phyloP scores from a whole-genome alignment of 2,329 filamentous ascomycete genomes.

The Aspergillus costaricaensis region DNA sequence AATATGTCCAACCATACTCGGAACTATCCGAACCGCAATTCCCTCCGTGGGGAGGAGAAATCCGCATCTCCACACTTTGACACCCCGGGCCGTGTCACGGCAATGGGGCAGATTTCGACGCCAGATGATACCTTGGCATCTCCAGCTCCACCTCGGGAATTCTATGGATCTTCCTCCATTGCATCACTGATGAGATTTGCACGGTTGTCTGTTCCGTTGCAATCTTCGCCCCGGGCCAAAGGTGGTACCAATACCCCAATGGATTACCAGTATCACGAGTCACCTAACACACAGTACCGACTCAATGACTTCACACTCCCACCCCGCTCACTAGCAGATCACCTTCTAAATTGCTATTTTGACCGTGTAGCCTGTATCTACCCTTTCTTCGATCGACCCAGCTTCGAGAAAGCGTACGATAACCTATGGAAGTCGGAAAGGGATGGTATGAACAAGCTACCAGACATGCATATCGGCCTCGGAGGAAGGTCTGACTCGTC shows the following conservation, averaged over 20 bases:
- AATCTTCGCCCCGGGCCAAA: not conserved
- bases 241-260: slow-evolving; percentile 6
- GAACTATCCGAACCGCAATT: not conserved
- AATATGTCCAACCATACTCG: not conserved
- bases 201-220: slow-evolving; percentile 27
- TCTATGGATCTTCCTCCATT: slow-evolving; percentile 44
- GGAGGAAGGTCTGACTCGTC: slow-evolving; percentile 35
- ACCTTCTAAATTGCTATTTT: slow-evolving; percentile 45
- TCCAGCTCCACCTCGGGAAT: slow-evolving; percentile 29
- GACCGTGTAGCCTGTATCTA: slow-evolving; percentile 46
- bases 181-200: slow-evolving; percentile 46
- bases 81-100: slow-evolving; percentile 27
- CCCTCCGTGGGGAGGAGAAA: not conserved
- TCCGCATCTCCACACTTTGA: slow-evolving; percentile 2
- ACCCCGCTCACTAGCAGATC: slow-evolving; percentile 45
- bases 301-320: slow-evolving; percentile 42
- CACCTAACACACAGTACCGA: slow-evolving; percentile 19
- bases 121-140: slow-evolving; percentile 27
- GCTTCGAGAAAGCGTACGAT: slow-evolving; percentile 46
- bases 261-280: slow-evolving; percentile 15
- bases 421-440: slow-evolving; percentile 39
- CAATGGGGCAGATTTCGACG: slow-evolving; percentile 44
- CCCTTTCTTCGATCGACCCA: slow-evolving; percentile 47
- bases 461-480: slow-evolving; percentile 37
- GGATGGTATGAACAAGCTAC: slow-evolving; percentile 18